A percentile compares a stretch with the other conserved stretches of the same genome.
These are phyloP conservation scores for Calonectria ilicicola DNA, from an alignment of 2,329 filamentous ascomycete genomes.

Conservation along the genomic window DNA sequence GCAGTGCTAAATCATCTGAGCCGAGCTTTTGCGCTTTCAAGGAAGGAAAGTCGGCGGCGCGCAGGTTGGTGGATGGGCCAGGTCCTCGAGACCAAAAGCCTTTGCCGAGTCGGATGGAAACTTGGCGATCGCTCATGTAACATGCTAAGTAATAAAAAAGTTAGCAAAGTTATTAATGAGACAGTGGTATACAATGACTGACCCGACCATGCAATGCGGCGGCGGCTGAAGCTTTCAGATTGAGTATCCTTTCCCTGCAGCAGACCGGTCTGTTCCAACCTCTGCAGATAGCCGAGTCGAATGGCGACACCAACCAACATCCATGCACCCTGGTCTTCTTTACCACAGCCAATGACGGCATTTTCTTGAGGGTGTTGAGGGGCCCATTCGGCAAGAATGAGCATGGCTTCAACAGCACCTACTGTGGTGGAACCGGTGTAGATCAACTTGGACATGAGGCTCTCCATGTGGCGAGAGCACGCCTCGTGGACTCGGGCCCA, in stretches of 20 bases:
- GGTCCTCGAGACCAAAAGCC: slow-evolving; percentile 81
- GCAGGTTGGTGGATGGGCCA: slow-evolving; percentile 73
- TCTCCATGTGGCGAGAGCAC: slow-evolving; percentile 78
- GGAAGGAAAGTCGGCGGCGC: slow-evolving; percentile 76
- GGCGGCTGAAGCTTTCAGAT: slow-evolving; percentile 70
- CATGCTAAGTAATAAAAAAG: slow-evolving; percentile 55
- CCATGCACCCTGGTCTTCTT: slow-evolving; percentile 81
- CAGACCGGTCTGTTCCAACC: slow-evolving; percentile 76
- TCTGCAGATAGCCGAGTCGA: slow-evolving; percentile 77
- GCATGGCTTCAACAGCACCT: slow-evolving; percentile 77
- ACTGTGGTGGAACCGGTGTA: slow-evolving; percentile 76
- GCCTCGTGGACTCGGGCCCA: slow-evolving; percentile 73
- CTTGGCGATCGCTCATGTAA: slow-evolving; percentile 75
- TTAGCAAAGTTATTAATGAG: not conserved
- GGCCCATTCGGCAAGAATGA: slow-evolving; percentile 80
- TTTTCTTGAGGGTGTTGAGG: slow-evolving; percentile 73
- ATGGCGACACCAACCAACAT: slow-evolving; percentile 81
- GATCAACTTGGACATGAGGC: slow-evolving; percentile 73
- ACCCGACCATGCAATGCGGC: slow-evolving; percentile 76
- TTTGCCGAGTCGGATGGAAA: slow-evolving; percentile 77
- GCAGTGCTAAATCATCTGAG: slow-evolving; percentile 74
- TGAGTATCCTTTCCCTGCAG: slow-evolving; percentile 70
- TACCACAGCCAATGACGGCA: slow-evolving; percentile 75
- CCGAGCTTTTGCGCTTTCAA: slow-evolving; percentile 68
- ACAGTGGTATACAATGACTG: slow-evolving; percentile 16